Base-by-base conservation (phyloP, 2,329 filamentous ascomycete species). In the Fusarium torreyae region DNA sequence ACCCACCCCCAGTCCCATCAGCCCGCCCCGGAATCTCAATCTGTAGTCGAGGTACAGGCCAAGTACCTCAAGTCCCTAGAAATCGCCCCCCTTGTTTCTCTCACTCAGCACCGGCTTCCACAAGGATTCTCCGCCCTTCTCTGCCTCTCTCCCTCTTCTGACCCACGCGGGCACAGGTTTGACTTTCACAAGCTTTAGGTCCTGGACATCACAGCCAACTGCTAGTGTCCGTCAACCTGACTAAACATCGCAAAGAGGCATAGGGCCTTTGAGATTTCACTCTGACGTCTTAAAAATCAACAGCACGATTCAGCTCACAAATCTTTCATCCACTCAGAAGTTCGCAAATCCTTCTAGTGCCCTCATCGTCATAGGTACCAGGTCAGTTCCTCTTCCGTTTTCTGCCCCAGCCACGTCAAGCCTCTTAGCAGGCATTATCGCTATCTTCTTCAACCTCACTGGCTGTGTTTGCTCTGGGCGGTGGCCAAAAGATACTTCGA, bases 401-500 rank as follows among this genome's bases (percentile, higher is more conserved):
- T 49, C 63, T 65, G 46, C 55, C 60, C 70, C 50, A 72, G 72
- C 72, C 70, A 72, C 66, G 63, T 63, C 70, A 69, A 57, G 61
- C 24, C 57, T 51, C 49, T 54, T 61, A 38, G 51, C 62, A 66
- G 42, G 59, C 57, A 59, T 56, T 62, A 24, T 36, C 17, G 36
- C 53, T 44, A 33, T 34, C 33, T 55, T 43, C 34, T 61, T 52
- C 55, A 65, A 68, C 52, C 63, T 73, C 60, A 72, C 66, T 71
- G 63, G 68, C 46, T 57, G 54, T 39, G 20, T 59, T 14, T 55
- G 31, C 44, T 36, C 34, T 62, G 68, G 56, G 66, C 67, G 69
- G 73, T 75, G 72, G 73, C 73, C 70, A 74, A 72, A 66, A 58
- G 70, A 18, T 75, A 75, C 72, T 48, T 75, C 2, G 11, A 4